Evolutionary conservation across 2,329 filamentous ascomycete genomes (phyloP).

Genomic region (Daldinia eschscholtzii): DNA sequence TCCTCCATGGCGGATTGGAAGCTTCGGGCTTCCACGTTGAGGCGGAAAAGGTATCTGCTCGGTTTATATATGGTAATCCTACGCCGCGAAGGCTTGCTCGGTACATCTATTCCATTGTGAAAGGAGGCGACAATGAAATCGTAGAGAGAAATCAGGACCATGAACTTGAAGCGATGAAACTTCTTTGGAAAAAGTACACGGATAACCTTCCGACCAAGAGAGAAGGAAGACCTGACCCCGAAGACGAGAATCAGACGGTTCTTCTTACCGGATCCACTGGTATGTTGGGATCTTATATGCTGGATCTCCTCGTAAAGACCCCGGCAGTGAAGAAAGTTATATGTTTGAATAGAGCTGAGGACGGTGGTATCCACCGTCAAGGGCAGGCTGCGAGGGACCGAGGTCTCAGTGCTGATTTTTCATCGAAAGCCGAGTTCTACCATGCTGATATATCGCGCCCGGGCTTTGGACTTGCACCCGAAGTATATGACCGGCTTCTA

Average conservation of each 20-base stretch:
- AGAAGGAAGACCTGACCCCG: conserved; percentile 48
- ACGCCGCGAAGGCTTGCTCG: conserved; percentile 53
- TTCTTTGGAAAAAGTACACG: conserved; percentile 55
- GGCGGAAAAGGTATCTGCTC: conserved; percentile 54
- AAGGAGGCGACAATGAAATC: conserved; percentile 23
- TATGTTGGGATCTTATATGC: conserved; percentile 62
- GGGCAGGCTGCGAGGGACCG: conserved; percentile 53
- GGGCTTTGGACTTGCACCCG: conserved; percentile 61
- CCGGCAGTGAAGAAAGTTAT: conserved; percentile 58
- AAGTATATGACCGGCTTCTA: conserved; percentile 55
- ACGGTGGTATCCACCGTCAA: conserved; percentile 58
- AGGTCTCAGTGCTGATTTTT: conserved; percentile 54
- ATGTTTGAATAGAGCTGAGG: conserved; percentile 62
- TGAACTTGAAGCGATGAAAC: conserved; percentile 51
- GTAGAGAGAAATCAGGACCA: conserved; percentile 32
- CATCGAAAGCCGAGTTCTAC: conserved; percentile 61
- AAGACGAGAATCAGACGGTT: conserved; percentile 56
- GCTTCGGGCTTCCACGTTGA: conserved; percentile 53
- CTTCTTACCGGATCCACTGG: conserved; percentile 64
- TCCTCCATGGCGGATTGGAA: conserved; percentile 54
- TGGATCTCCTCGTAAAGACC: conserved; percentile 54
- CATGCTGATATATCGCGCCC: conserved; percentile 62
- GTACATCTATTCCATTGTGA: conserved; percentile 51
- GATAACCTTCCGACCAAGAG: conserved; percentile 46
- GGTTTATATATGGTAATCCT: conserved; percentile 57